Base-by-base conservation (phyloP, 2,329 filamentous ascomycete species). In the Bimuria novae-zelandiae region DNA sequence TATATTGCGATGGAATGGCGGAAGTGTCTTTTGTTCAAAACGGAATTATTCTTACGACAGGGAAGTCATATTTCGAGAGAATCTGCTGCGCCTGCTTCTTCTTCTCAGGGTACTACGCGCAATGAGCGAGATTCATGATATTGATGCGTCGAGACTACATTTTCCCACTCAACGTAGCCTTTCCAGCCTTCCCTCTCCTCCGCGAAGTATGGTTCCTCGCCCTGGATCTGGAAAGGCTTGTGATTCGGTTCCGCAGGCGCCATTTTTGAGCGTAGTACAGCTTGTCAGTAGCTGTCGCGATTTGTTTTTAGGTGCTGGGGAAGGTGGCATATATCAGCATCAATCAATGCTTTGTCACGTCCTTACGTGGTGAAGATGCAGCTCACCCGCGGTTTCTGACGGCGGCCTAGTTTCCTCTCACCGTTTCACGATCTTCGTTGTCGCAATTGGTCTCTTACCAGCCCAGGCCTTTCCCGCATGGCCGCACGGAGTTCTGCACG, bases 61-160 rank as follows among this genome's bases (percentile, higher is more conserved):
- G 77, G 67, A 86, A 80, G 53, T 80, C 71, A 49, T 84, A 80
- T 45, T 73, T 74, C 21, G 73, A 72, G 12, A 87, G 64, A 42
- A 87, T 80, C 50, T 83, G 77, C 41, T 81, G 78, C 0, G 84
- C 86, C 40, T 80, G 74, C 22, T 77, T 78, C 62, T 87, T 87
- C 70, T 88, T 89, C 42, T 88, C 84, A 0, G 87, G 86, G 49
- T 88, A 87, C 11, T 83, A 22, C 19, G 40, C 16, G n/a, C 14
- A 36, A 25, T 54, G 11, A 54, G 45, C 35, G 4, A 21, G 11
- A 10, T 19, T 22, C 35, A 14, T 10, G 22, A 8, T 25, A 12
- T 14, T 10, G 16, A n/a, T 7, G 10, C 19, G 8, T 25, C 40
- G 40, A n/a, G 11, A 27, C 30, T 12, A 51, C 52, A 42, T 57